Evolutionary conservation across 2,329 filamentous ascomycete species (phyloP).

Genomic region (Talaromyces sp.): DNA sequence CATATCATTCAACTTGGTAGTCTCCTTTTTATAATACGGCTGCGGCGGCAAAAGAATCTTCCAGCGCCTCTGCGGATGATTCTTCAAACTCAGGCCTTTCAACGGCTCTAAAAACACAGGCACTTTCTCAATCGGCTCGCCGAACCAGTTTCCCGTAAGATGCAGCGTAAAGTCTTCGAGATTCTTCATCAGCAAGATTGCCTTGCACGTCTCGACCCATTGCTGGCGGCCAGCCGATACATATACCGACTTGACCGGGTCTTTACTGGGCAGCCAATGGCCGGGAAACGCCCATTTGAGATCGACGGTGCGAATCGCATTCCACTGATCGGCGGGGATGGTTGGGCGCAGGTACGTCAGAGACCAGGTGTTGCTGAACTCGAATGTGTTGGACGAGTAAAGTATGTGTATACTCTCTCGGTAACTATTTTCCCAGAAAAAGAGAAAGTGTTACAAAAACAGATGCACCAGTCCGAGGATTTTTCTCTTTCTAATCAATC

Average conservation of each 20-base stretch:
- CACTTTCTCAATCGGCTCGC: constrained; percentile 31
- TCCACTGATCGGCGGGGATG: constrained; percentile 23
- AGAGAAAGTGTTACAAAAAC: not conserved
- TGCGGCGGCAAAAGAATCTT: constrained; percentile 28
- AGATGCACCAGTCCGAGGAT: not conserved
- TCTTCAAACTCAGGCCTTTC: constrained; percentile 19
- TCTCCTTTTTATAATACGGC: constrained; percentile 29
- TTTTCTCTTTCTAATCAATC: not conserved
- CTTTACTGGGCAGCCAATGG: constrained; percentile 36
- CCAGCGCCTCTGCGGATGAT: constrained; percentile 18
- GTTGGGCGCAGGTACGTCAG: constrained; percentile 33
- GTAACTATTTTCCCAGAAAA: constrained; percentile 22
- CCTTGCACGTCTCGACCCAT: constrained; percentile 32
- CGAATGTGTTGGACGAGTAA: constrained; percentile 31
- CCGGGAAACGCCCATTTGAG: constrained; percentile 36
- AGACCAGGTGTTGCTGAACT: constrained; percentile 38
- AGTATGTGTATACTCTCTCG: constrained; percentile 30
- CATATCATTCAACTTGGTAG: constrained; percentile 23
- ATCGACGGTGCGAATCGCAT: constrained; percentile 27
- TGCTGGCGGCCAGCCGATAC: constrained; percentile 32
- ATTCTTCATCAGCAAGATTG: constrained; percentile 19
- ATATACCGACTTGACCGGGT: constrained; percentile 34
- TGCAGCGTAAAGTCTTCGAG: constrained; percentile 28
- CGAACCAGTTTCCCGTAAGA: constrained; percentile 31
- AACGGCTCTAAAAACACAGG: constrained; percentile 32